These are phyloP conservation scores for Calvatia gigantea DNA, from an alignment of 768 basidiomycete species.

Conservation along the genomic window DNA sequence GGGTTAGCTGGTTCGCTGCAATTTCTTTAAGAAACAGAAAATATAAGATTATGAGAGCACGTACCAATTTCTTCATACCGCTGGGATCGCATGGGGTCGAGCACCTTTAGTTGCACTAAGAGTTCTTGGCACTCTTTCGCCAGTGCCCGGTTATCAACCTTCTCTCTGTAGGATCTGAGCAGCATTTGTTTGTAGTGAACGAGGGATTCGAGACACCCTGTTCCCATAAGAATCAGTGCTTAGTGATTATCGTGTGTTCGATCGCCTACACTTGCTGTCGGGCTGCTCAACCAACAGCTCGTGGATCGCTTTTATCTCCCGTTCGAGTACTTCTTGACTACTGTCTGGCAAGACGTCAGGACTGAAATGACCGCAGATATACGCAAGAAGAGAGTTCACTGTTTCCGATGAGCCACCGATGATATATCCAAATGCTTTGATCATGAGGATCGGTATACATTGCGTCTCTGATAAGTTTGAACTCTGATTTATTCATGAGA, in stretches of 20 bases:
- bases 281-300: conserved; percentile 87
- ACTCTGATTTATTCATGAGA: conserved; percentile 52
- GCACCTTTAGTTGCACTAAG: conserved; percentile 47
- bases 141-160: conserved; percentile 31
- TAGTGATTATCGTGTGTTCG: not conserved
- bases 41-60: conserved; percentile 14
- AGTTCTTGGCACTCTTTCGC: conserved; percentile 46
- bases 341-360: conserved; percentile 46
- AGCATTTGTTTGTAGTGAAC: conserved; percentile 80
- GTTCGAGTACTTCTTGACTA: conserved; percentile 50
- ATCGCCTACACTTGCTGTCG: conserved; percentile 83
- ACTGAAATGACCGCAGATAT: conserved; percentile 2
- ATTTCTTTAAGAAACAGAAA: not conserved
- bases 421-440: conserved; percentile 98
- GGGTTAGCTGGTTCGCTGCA: conserved; percentile 2
- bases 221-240: conserved; percentile 4
- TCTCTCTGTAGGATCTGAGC: conserved; percentile 39
- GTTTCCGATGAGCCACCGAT: conserved; percentile 90
- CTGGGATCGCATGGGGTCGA: conserved; percentile 64
- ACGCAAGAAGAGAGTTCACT: conserved; percentile 39
- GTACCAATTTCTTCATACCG: conserved; percentile 70
- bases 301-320: conserved; percentile 77
- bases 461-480: conserved; percentile 88
- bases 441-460: conserved; percentile 96
- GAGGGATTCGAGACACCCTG: conserved; percentile 95